A percentile compares a stretch with the other conserved stretches of the same genome.
These are phyloP conservation scores for Bertia moriformis DNA, from an alignment of 2,329 filamentous ascomycete species.

Conservation along the genomic window DNA sequence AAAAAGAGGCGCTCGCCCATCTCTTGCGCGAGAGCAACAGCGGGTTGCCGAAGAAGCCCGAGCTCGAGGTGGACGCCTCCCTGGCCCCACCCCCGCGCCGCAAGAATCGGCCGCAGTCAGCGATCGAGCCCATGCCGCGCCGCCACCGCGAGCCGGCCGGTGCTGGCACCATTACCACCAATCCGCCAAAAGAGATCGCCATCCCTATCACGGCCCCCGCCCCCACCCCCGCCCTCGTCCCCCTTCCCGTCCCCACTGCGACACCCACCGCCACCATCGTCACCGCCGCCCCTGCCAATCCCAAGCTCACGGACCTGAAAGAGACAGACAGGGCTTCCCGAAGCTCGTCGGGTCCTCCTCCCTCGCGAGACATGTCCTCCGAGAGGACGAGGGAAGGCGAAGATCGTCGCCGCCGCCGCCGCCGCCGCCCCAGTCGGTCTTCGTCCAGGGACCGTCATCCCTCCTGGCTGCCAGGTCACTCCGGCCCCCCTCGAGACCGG, in stretches of 20 bases:
- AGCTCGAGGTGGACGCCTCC: slow-evolving; percentile 39
- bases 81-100: slow-evolving; percentile 39
- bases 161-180: slow-evolving; percentile 20
- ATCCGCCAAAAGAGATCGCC: slow-evolving; percentile 13
- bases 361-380: too few relatives aligned
- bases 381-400: too few relatives aligned
- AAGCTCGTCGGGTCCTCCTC: too few relatives aligned
- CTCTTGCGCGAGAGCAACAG: slow-evolving; percentile 43
- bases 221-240: neutral
- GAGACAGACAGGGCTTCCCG: too few relatives aligned
- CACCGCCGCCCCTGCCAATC: neutral
- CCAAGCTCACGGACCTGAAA: neutral
- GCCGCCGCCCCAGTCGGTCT: too few relatives aligned
- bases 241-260: neutral
- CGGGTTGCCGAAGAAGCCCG: slow-evolving; percentile 30
- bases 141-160: slow-evolving; percentile 23
- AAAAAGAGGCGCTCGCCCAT: slow-evolving; percentile 41
- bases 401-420: too few relatives aligned
- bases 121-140: slow-evolving; percentile 40
- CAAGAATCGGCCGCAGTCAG: slow-evolving; percentile 35
- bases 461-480: too few relatives aligned
- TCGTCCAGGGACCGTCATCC: too few relatives aligned
- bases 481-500: too few relatives aligned
- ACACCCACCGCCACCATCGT: neutral
- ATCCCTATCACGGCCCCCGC: slow-evolving; percentile 7